Conservation (phyloP, 352 stramenopile genomes). For the Halophytophthora batemanensis region DNA sequence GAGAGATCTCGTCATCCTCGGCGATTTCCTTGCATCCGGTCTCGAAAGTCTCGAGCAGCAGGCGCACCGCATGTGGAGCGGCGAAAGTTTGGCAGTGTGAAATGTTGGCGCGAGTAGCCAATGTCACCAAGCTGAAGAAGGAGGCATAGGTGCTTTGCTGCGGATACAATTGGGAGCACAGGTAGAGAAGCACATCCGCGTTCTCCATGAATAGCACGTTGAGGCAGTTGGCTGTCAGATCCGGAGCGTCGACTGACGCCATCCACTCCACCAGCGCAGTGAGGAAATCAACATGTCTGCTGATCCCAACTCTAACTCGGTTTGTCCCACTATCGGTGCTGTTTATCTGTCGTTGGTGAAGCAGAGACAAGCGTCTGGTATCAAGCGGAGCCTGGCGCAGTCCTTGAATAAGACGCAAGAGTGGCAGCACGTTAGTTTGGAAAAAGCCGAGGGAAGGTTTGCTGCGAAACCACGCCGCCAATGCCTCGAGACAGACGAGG, state of each 20-base stretch:
- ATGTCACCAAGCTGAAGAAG: conserved; percentile 16
- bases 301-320: not conserved
- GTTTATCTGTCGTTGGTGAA: too few species aligned
- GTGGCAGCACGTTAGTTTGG: conserved; percentile 2
- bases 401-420: conserved; percentile 7
- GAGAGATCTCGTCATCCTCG: conserved; percentile 3
- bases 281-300: conserved; percentile 7
- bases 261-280: conserved; percentile 12
- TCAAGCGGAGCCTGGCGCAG: conserved; percentile 11
- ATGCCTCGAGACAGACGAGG: conserved; percentile 8
- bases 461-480: conserved; percentile 14
- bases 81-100: conserved; percentile 15
- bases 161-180: conserved; percentile 14
- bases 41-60: conserved; percentile 18
- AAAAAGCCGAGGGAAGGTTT: conserved; percentile 10
- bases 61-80: not conserved
- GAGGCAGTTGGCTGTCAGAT: conserved; percentile 9
- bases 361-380: not conserved
- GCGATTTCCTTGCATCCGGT: conserved; percentile 7
- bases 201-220: conserved; percentile 20
- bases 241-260: conserved; percentile 8
- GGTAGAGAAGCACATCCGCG: conserved; percentile 12
- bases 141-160: conserved; percentile 3
- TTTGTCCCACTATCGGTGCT: too few species aligned
- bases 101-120: conserved; percentile 7